Conservation (phyloP, 2,329 filamentous ascomycete species). For the Leptographium procerum region DNA sequence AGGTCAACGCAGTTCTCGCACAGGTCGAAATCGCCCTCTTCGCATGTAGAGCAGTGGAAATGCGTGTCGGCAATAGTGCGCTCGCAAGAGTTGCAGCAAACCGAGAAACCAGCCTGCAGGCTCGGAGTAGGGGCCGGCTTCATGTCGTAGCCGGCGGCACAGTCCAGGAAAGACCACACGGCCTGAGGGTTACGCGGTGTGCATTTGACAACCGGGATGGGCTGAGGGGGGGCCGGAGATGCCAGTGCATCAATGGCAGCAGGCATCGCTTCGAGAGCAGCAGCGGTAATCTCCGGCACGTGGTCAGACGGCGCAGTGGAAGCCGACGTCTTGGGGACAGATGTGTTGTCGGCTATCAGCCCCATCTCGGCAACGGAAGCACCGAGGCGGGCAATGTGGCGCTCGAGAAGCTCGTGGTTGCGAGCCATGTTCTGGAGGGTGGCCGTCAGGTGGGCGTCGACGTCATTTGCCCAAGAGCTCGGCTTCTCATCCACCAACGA, state of each 20-base stretch:
- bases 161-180: neutral
- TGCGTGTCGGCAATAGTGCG: slow-evolving; percentile 67
- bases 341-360: neutral
- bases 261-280: neutral
- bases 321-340: neutral
- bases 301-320: neutral
- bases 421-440: slow-evolving; percentile 13
- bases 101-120: slow-evolving; percentile 45
- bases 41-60: slow-evolving; percentile 90
- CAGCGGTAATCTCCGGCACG: neutral
- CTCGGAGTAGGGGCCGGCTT: neutral
- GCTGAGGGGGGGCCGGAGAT: neutral
- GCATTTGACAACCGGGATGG: neutral
- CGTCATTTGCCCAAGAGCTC: neutral
- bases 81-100: slow-evolving; percentile 91
- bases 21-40: slow-evolving; percentile 88
- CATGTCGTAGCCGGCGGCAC: neutral
- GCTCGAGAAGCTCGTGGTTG: slow-evolving; percentile 14
- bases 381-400: slow-evolving; percentile 11
- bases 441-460: slow-evolving; percentile 5
- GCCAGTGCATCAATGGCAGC: neutral
- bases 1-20: slow-evolving; percentile 68
- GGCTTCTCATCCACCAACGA: neutral
- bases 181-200: neutral
- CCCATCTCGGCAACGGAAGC: slow-evolving; percentile 10